phyloP scores from a whole-genome alignment of 352 stramenopile genomes.

The Globisporangium barbulae region DNA sequence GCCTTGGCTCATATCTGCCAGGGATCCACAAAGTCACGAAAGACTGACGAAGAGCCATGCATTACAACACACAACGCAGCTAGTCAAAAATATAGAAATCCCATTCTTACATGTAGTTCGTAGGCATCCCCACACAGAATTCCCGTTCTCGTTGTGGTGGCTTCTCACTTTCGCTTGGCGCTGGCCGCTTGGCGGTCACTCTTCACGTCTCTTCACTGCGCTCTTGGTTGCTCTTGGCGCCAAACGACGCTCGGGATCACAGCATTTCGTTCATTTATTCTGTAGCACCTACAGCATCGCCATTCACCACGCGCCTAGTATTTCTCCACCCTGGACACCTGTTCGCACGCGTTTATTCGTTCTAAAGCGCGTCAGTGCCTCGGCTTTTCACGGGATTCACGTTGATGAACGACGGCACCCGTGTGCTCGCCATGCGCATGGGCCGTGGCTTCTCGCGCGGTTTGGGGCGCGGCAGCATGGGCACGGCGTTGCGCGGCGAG shows the following conservation, averaged over 20 bases:
- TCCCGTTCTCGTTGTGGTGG: neutral
- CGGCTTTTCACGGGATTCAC: constrained; percentile 12
- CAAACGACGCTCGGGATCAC: too few relatives aligned
- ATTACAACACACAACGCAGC: neutral
- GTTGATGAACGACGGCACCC: constrained; percentile 14
- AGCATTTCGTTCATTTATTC: neutral
- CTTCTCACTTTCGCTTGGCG: neutral
- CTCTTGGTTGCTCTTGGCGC: too few relatives aligned
- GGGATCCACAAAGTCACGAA: too few relatives aligned
- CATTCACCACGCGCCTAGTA: neutral
- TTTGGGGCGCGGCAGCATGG: constrained; percentile 23
- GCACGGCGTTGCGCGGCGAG: constrained; percentile 35
- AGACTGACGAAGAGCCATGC: too few relatives aligned
- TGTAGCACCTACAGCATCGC: neutral
- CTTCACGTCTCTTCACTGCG: too few relatives aligned
- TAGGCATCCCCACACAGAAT: neutral
- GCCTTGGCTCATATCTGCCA: too few relatives aligned
- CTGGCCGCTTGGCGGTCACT: too few relatives aligned
- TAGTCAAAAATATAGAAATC: neutral
- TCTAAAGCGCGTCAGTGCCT: constrained; percentile 13
- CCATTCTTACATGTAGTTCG: neutral
- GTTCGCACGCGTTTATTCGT: neutral
- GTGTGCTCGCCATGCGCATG: constrained; percentile 11
- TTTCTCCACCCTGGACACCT: neutral
- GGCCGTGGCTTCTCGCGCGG: constrained; percentile 15